phyloP scores from a whole-genome alignment of 2,329 filamentous ascomycete species.

The Ophiostoma perfectum region DNA sequence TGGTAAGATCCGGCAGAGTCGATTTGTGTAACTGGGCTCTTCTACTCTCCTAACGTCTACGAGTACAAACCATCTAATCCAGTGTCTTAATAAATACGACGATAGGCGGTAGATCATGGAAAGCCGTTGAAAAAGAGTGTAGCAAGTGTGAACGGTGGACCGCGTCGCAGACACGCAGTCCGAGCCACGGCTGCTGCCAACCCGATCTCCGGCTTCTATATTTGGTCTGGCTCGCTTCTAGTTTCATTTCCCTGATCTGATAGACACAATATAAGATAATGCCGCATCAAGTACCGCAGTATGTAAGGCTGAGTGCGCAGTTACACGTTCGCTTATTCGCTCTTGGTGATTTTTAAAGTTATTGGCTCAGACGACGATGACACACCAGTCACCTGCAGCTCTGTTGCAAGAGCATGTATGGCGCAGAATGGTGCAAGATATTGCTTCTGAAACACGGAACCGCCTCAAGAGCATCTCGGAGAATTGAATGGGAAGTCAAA shows the following conservation, averaged over 20 bases:
- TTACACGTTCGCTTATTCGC: too few species aligned
- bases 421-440: background rate
- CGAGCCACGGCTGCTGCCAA: background rate
- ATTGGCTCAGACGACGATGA: background rate
- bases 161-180: background rate
- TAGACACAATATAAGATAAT: slow-evolving; percentile 1
- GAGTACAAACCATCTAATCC: too few species aligned
- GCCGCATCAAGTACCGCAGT: background rate
- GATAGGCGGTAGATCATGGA: background rate
- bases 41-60: too few species aligned
- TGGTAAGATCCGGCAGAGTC: background rate
- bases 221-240: background rate
- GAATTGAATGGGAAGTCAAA: background rate
- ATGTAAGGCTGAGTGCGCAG: background rate
- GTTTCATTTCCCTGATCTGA: background rate
- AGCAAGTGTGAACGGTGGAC: background rate
- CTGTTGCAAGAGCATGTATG: background rate
- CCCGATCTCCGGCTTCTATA: background rate
- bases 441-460: background rate
- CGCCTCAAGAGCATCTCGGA: background rate
- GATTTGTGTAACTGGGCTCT: too few species aligned
- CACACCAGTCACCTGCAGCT: background rate
- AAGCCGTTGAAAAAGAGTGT: background rate
- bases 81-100: background rate
- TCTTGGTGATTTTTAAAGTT: background rate